Evolutionary conservation across 371 early-diverging fungal species (phyloP).

Genomic region (Mortierella sp.): DNA sequence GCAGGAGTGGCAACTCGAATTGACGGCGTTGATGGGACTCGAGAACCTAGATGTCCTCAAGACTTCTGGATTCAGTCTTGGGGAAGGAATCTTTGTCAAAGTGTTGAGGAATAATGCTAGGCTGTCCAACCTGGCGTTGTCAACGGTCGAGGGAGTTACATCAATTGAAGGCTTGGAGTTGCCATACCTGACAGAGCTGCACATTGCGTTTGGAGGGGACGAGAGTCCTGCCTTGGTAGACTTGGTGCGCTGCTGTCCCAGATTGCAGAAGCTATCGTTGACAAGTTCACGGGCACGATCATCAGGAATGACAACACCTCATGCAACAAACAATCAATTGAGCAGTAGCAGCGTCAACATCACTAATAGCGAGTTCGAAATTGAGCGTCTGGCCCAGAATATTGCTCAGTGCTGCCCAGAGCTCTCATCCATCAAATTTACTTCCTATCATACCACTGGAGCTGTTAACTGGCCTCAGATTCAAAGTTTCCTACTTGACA

Average conservation of each 20-base stretch:
- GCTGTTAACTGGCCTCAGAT: background rate
- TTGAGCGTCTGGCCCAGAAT: slow-evolving; percentile 29
- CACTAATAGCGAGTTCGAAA: slow-evolving; percentile 11
- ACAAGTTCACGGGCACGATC: slow-evolving; percentile 28
- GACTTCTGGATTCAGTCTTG: slow-evolving; percentile 43
- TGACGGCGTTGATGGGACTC: slow-evolving; percentile 35
- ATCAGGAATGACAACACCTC: slow-evolving; percentile 6
- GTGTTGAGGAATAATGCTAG: slow-evolving; percentile 42
- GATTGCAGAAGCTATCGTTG: slow-evolving; percentile 31
- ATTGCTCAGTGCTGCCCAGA: slow-evolving; percentile 43
- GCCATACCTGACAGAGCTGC: slow-evolving; percentile 36
- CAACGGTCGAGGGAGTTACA: slow-evolving; percentile 41
- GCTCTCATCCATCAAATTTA: slow-evolving; percentile 25
- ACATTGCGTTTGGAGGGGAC: slow-evolving; percentile 32
- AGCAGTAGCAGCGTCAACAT: slow-evolving; percentile 9
- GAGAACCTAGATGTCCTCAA: slow-evolving; percentile 40
- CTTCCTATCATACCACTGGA: slow-evolving; percentile 7
- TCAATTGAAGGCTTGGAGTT: slow-evolving; percentile 41
- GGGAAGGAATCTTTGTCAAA: slow-evolving; percentile 49
- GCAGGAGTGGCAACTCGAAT: slow-evolving; percentile 35
- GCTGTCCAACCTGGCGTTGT: slow-evolving; percentile 32
- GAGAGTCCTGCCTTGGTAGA: slow-evolving; percentile 46
- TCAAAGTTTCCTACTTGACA: slow-evolving; percentile 21
- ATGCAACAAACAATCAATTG: background rate
- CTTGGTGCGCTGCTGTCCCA: slow-evolving; percentile 38